Evolutionary conservation across 2,329 filamentous ascomycete genomes (phyloP), one percentile per base, ranked within the genome.

Genomic region (Remersonia thermophila): DNA sequence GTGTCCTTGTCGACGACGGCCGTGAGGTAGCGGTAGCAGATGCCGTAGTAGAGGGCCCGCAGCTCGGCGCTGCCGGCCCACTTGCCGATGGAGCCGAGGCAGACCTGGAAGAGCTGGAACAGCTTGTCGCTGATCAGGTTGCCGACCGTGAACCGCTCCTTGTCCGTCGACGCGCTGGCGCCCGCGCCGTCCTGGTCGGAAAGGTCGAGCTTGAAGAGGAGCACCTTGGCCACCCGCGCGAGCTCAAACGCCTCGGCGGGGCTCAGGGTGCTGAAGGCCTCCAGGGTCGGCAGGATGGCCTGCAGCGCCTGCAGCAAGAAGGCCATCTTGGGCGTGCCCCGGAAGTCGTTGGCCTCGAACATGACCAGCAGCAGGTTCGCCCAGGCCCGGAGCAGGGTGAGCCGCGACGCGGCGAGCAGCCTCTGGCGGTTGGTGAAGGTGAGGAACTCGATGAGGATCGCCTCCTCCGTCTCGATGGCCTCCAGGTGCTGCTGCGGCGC

Each of bases 241-340:
- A 95, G 67, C 51, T 93, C 78, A 17, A 80, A 63, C 3, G 84
- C 82, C 37, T 86, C 79, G 11, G 68, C 66, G 1, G 78, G 66
- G 38, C 80, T 76, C 8, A 81, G 75, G 4, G 73, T 68, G 38
- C 84, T 76, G 33, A 82, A 80, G 13, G 70, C 70, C 53, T 96
- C 89, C 10, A 98, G 70, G 45, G 85, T 93, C 0, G 91, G 87
- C 6, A 95, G 67, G 33, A 93, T 82, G 11, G 89, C 73, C 53
- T 96, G 87, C 4, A 98, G 66, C 0, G 83, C 79, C 54, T 93
- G 85, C 9, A 96, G 62, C 37, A 93, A 77, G 54, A 95, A 87
- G 0, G 80, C 75, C 4, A 78, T 78, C 51, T 80, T 80, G 20
- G 72, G 73, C 2, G 73, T 73, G 36, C 75, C 71, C 40, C 83